Evolutionary conservation across 2,329 filamentous ascomycete species (phyloP).

Genomic region (Lasiodiplodia citricola): DNA sequence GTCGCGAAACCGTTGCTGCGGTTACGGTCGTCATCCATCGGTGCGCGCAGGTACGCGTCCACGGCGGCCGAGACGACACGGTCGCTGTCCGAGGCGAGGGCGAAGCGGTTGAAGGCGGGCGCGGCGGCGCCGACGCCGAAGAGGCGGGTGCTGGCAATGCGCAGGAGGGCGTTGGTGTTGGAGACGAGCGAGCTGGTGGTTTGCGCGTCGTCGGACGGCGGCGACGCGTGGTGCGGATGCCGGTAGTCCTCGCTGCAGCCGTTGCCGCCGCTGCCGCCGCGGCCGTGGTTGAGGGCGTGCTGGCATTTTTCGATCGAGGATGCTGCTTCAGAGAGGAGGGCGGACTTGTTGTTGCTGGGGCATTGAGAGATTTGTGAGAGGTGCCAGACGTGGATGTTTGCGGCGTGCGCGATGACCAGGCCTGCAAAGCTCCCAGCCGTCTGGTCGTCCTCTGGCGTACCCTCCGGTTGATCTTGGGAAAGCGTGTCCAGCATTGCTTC

Average conservation of each 20-base stretch:
- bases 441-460: slow-evolving; percentile 24
- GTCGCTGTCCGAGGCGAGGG: slow-evolving; percentile 35
- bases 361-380: slow-evolving; percentile 40
- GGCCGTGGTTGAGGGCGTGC: slow-evolving; percentile 25
- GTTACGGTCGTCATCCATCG: slow-evolving; percentile 30
- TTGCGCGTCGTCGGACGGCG: neutral
- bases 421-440: slow-evolving; percentile 35
- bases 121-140: slow-evolving; percentile 37
- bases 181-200: slow-evolving; percentile 37
- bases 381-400: slow-evolving; percentile 44
- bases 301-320: slow-evolving; percentile 37
- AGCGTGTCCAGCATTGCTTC: slow-evolving; percentile 34
- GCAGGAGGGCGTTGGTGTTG: slow-evolving; percentile 41
- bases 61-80: slow-evolving; percentile 34
- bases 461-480: slow-evolving; percentile 29
- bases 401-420: slow-evolving; percentile 42
- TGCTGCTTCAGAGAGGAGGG: slow-evolving; percentile 26
- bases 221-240: neutral
- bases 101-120: slow-evolving; percentile 36
- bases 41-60: slow-evolving; percentile 33
- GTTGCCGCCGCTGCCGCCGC: neutral
- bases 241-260: neutral
- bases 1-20: slow-evolving; percentile 28
- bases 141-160: slow-evolving; percentile 40
- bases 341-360: slow-evolving; percentile 28